Conservation (phyloP, 2,329 filamentous ascomycete species). For the Orbilia javanica region DNA sequence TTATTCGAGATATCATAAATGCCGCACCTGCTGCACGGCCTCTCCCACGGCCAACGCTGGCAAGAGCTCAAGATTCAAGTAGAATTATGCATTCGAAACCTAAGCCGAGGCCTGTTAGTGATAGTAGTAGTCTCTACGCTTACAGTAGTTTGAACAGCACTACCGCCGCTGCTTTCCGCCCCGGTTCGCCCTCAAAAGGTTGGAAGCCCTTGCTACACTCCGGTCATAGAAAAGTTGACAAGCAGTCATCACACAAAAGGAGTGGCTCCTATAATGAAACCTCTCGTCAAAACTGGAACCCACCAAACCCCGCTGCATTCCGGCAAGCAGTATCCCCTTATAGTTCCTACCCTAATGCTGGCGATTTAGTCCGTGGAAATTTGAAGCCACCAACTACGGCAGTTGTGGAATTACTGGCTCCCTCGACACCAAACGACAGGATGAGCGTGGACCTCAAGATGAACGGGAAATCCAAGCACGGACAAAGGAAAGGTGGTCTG, state of each 20-base stretch:
- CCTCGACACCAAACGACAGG: conserved; percentile 71
- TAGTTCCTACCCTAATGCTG: conserved; percentile 77
- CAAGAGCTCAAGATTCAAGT: conserved; percentile 50
- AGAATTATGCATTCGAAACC: conserved; percentile 53
- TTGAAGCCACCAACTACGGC: conserved; percentile 84
- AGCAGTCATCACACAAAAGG: conserved; percentile 74
- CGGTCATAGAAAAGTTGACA: conserved; percentile 65
- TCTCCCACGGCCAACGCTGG: conserved; percentile 31
- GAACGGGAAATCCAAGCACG: conserved; percentile 61
- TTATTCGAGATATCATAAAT: conserved; percentile 57
- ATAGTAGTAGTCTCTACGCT: conserved; percentile 54
- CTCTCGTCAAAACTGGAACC: conserved; percentile 75
- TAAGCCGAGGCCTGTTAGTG: conserved; percentile 38
- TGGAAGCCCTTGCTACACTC: conserved; percentile 56
- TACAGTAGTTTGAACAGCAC: conserved; percentile 44
- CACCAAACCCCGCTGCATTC: conserved; percentile 65
- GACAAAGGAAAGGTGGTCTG: conserved; percentile 70
- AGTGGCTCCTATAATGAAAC: conserved; percentile 91
- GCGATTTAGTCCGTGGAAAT: conserved; percentile 88
- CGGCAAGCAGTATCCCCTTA: conserved; percentile 62
- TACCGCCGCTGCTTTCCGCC: conserved; percentile 16
- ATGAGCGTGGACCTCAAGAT: conserved; percentile 69
- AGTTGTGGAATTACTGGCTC: conserved; percentile 77
- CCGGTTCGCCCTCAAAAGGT: conserved; percentile 44
- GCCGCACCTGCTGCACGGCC: conserved; percentile 31